These are phyloP conservation scores for Lactarius tabidus DNA, from an alignment of 768 basidiomycete species.

Conservation along the genomic window DNA sequence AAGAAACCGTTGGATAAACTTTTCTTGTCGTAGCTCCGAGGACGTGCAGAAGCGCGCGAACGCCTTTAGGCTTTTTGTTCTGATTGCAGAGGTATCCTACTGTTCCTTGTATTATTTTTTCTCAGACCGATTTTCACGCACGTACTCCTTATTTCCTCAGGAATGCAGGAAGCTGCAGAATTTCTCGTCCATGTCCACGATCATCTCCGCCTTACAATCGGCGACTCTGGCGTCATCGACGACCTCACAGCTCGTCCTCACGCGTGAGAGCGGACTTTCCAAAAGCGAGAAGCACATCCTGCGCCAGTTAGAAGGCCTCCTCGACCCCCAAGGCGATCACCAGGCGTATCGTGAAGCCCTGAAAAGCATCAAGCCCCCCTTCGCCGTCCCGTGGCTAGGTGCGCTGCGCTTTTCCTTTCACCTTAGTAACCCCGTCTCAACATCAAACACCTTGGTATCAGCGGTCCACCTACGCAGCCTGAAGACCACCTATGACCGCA, in stretches of 20 bases:
- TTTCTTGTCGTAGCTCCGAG: conserved; percentile 40
- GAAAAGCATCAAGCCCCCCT: conserved; percentile 27
- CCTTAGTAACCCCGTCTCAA: neutral
- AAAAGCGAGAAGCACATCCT: conserved; percentile 30
- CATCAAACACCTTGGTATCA: conserved; percentile 19
- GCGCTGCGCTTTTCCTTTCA: neutral
- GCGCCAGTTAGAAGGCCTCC: conserved; percentile 28
- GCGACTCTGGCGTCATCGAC: conserved; percentile 37
- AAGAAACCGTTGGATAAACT: conserved; percentile 11
- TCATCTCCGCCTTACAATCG: conserved; percentile 42
- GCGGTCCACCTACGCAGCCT: conserved; percentile 34
- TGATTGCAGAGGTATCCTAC: conserved; percentile 38
- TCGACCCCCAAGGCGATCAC: conserved; percentile 37
- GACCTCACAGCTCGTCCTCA: conserved; percentile 34
- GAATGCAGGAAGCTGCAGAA: conserved; percentile 45
- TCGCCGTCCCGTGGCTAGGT: conserved; percentile 42
- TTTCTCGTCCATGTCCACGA: conserved; percentile 42
- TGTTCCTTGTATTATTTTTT: neutral
- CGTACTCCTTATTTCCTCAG: conserved; percentile 26
- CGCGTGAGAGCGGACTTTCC: conserved; percentile 21
- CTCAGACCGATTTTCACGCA: neutral
- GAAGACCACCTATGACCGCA: conserved; percentile 1
- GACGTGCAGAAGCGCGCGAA: conserved; percentile 36
- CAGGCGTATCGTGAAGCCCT: conserved; percentile 38
- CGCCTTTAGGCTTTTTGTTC: conserved; percentile 44